Evolutionary conservation across 768 basidiomycete species (phyloP).

Genomic region (Serendipita indica): DNA sequence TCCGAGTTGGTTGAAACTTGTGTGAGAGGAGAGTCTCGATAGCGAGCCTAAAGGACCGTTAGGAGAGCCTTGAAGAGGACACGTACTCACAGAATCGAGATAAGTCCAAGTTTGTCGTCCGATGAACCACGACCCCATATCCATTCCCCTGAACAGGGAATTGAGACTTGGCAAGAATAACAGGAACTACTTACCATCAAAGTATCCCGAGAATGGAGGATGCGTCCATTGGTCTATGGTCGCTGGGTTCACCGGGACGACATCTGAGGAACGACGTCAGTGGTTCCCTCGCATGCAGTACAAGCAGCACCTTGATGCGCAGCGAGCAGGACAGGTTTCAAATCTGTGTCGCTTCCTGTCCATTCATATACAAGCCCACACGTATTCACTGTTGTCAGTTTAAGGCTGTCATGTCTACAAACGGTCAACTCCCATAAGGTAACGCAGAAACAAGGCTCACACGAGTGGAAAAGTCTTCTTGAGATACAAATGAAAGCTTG

Average conservation of each 20-base stretch:
- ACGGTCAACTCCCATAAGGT: background rate
- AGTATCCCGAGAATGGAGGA: constrained; percentile 21
- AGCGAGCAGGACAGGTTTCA: constrained; percentile 24
- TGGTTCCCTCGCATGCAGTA: background rate
- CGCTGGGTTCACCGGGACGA: constrained; percentile 24
- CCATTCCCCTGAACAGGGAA: constrained; percentile 29
- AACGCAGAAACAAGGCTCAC: constrained; percentile 21
- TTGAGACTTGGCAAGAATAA: constrained; percentile 9
- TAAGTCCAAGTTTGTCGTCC: constrained; percentile 65
- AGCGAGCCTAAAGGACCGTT: constrained; percentile 27
- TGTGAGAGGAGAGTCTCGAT: constrained; percentile 50
- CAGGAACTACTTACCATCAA: constrained; percentile 11
- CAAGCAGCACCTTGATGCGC: constrained; percentile 16
- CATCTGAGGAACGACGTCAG: constrained; percentile 16
- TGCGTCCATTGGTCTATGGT: constrained; percentile 28
- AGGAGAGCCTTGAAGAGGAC: background rate
- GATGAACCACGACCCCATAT: constrained; percentile 65
- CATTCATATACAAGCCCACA: constrained; percentile 27
- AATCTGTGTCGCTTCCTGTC: constrained; percentile 21
- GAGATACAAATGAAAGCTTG: constrained; percentile 25
- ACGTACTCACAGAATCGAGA: constrained; percentile 42
- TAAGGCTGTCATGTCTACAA: constrained; percentile 20
- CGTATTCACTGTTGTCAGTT: constrained; percentile 26
- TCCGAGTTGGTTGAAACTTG: constrained; percentile 49
- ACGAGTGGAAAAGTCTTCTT: constrained; percentile 26